Evolutionary conservation across 306 rosid genomes (phyloP), one percentile per base, ranked within the genome.

Genomic region (Lupinus albus): DNA sequence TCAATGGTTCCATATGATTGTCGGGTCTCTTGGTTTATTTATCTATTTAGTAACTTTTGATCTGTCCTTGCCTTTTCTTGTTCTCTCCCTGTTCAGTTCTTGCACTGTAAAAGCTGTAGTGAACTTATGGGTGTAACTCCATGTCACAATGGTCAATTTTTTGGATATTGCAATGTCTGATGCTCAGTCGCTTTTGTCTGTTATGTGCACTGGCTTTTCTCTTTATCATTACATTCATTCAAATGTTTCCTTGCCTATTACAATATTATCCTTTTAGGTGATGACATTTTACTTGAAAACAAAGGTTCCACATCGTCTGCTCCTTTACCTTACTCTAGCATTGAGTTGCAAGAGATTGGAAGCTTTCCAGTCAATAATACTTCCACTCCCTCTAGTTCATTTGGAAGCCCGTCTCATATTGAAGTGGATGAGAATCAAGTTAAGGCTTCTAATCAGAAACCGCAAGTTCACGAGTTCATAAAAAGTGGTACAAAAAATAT

Each of bases 251-350:
- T 48, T 66, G 39, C 41, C 14, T 21, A 39, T 61, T 71, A 72
- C 60, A 68, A 35, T 50, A 48, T 67, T 68, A 53, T 17, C 32
- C 61, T 78, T 78, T 61, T 73, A 78, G 91, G 78, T 67, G 79
- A 72, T 66, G 79, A 72, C 49, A 45, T 46, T 77, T 72, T 76
- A n/a, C 72, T 33, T 66, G 79, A 49, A 50, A 52, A 54, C 47
- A 78, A 77, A 81, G 78, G 64, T 59, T 73, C 85, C 15, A 8
- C 38, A 11, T 48, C 76, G 74, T 72, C 88, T 76, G 83, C 77
- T 51, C 33, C 75, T 55, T 54, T 70, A 67, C 81, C 79, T 1
- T 70, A 79, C 57, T 75, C 87, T 72, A 64, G 62, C 63, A 57
- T 59, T 61, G 71, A 50, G 73, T 73, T 76, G 52, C 68, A 54